Evolutionary conservation across 805 yeast genomes (phyloP), one percentile per base, ranked within the genome.

Genomic region (Nakazawaea ishiwadae): DNA sequence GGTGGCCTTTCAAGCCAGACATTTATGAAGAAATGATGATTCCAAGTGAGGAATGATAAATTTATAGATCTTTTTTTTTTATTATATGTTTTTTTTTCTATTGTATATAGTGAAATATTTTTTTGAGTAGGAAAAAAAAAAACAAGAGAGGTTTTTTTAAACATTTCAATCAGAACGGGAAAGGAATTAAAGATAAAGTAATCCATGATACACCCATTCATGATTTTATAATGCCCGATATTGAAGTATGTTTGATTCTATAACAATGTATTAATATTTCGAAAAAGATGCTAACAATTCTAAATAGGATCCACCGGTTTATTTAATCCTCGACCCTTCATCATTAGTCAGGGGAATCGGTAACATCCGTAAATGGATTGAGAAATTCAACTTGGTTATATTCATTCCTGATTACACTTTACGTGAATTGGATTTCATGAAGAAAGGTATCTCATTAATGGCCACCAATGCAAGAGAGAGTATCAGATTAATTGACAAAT

Each of bases 1-100:
- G 62, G 11, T 91, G 97, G 98, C 93, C 97, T 0, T 91, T 89
- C 67, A 88, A 81, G 58, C 97, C 95, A 0, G 72, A 63, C 42
- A 56, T 62, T 43, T 55, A 31, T 4, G 39, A 40, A 24, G 34
- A 21, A n/a, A 6, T 40, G 21, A 1, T 40, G 10, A 26, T 42
- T 5, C 26, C 40, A 4, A 11, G 28, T 5, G 37, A 37, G 7
- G 45, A 37, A 8, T 37, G 17, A 42, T 9, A 16, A 7, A 31
- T 31, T 6, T 31, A 9, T 16, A 16, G 21, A 8, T 18, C 14
- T 5, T 18, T n/a, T n/a, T n/a, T n/a, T n/a, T n/a, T n/a, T n/a
- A n/a, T n/a, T n/a, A n/a, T n/a, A n/a, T n/a, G n/a, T n/a, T n/a
- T n/a, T n/a, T n/a, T n/a, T n/a, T n/a, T n/a, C n/a, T n/a, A n/a